A percentile compares a stretch with the other conserved stretches of the same genome.
phyloP scores from a whole-genome alignment of 805 yeast species.

The Kuraishia cidri region DNA sequence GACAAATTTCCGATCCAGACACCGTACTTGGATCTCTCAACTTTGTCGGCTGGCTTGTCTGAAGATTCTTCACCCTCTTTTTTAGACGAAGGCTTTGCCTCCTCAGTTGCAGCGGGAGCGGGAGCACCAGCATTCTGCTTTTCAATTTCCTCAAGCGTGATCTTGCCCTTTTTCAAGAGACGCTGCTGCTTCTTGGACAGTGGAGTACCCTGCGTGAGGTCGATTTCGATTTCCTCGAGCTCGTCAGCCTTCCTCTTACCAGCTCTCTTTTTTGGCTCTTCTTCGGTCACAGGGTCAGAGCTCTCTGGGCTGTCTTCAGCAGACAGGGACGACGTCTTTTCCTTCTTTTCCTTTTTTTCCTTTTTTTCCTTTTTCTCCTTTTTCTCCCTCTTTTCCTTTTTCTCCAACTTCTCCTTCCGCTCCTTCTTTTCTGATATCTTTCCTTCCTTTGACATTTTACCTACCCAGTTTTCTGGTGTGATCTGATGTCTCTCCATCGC shows the following conservation, averaged over 20 bases:
- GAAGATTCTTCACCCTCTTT: no score
- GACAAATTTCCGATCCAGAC: slow-evolving; percentile 95
- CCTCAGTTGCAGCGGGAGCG: slow-evolving; percentile 10
- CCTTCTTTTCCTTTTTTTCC: slow-evolving; percentile 21
- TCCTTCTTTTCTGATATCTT: background rate
- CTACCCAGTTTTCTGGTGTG: background rate
- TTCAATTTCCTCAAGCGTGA: slow-evolving; percentile 47
- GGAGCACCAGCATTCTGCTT: slow-evolving; percentile 22
- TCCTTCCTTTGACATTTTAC: no score
- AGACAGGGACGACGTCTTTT: no score
- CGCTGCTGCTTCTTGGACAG: slow-evolving; percentile 89
- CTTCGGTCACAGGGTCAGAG: slow-evolving; percentile 3
- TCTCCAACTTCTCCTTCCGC: slow-evolving; percentile 8
- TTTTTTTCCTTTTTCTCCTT: slow-evolving; percentile 21
- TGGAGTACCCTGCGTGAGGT: slow-evolving; percentile 65
- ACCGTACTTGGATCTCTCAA: slow-evolving; percentile 46
- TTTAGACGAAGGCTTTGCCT: slow-evolving; percentile 10
- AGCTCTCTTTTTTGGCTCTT: slow-evolving; percentile 8
- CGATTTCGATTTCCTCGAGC: slow-evolving; percentile 56
- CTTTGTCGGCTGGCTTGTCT: no score
- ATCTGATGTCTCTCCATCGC: background rate
- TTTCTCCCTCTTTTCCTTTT: slow-evolving; percentile 15
- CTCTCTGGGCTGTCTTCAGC: no score
- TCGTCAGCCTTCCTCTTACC: slow-evolving; percentile 31
- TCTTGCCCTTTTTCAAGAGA: slow-evolving; percentile 68